Conservation (phyloP, 345 rosid genomes). For the Mercurialis annua region DNA sequence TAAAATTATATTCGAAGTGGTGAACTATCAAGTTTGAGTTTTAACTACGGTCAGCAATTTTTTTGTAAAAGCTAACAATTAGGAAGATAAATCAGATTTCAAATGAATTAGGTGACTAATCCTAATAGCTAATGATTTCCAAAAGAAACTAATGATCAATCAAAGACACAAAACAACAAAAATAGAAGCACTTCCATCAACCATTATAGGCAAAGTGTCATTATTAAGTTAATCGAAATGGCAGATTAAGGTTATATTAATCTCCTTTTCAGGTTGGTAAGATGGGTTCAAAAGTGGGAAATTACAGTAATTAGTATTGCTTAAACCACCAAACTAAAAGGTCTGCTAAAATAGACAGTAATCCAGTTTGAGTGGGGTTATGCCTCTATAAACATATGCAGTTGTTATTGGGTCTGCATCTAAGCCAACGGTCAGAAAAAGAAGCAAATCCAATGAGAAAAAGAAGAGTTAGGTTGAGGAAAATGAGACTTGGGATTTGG, state of each 20-base stretch:
- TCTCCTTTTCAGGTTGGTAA: conserved; percentile 10
- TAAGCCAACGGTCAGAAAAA: conserved; percentile 47
- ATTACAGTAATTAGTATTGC: not conserved
- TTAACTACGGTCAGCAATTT: no score
- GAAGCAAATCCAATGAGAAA: conserved; percentile 35
- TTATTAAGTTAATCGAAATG: not conserved
- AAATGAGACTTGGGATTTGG: conserved; percentile 38
- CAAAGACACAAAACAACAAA: conserved; percentile 13
- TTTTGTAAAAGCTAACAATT: no score
- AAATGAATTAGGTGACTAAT: no score
- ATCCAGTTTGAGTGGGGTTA: conserved; percentile 22
- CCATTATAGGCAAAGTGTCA: conserved; percentile 2
- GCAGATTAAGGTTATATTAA: not conserved
- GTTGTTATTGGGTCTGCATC: conserved; percentile 44
- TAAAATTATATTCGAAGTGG: no score
- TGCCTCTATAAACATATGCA: not conserved
- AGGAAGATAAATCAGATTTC: no score
- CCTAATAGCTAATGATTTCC: not conserved
- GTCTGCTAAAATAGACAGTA: conserved; percentile 2
- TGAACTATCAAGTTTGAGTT: no score
- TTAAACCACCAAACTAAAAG: conserved; percentile 2
- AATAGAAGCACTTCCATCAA: not conserved
- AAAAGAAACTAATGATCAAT: not conserved
- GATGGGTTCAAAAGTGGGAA: conserved; percentile 15
- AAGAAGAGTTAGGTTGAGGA: conserved; percentile 46